Conservation (phyloP, 345 rosid species). For the Alliaria petiolata region DNA sequence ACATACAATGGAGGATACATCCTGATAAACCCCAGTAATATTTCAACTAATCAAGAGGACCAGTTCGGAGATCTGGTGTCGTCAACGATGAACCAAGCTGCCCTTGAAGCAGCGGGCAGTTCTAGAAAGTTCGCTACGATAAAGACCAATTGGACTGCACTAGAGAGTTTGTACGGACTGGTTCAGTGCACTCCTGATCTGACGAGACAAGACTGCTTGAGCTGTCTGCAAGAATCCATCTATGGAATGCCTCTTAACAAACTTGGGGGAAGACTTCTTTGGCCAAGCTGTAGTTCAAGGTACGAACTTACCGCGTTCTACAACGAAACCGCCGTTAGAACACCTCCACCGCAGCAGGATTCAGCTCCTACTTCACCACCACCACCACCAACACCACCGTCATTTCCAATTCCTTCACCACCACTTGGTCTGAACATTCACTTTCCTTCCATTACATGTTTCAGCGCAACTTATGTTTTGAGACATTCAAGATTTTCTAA, state of each 20-base stretch:
- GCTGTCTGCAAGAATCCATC: slow-evolving; percentile 16
- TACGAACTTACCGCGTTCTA: slow-evolving; percentile 32
- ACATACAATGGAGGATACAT: not conserved
- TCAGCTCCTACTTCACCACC: not conserved
- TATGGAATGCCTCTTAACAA: not conserved
- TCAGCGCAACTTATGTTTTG: not conserved
- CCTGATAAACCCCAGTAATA: not conserved
- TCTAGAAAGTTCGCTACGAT: slow-evolving; percentile 22
- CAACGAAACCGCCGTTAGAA: not conserved
- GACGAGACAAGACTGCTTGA: not conserved
- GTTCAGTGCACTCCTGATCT: slow-evolving; percentile 51
- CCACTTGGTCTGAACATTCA: not conserved
- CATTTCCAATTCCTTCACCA: not conserved
- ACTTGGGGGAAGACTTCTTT: slow-evolving; percentile 24
- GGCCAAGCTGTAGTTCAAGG: slow-evolving; percentile 34
- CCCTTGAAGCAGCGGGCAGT: not conserved
- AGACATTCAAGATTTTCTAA: not conserved
- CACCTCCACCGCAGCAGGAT: not conserved
- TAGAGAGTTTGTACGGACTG: slow-evolving; percentile 19
- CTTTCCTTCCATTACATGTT: not conserved
- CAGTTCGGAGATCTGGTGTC: not conserved
- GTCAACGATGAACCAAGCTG: not conserved
- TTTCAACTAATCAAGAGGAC: not conserved
- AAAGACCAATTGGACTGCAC: not conserved
- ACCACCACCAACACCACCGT: too few species aligned